phyloP scores from a whole-genome alignment of 2,329 filamentous ascomycete species.

The Atkinsonella texensis region DNA sequence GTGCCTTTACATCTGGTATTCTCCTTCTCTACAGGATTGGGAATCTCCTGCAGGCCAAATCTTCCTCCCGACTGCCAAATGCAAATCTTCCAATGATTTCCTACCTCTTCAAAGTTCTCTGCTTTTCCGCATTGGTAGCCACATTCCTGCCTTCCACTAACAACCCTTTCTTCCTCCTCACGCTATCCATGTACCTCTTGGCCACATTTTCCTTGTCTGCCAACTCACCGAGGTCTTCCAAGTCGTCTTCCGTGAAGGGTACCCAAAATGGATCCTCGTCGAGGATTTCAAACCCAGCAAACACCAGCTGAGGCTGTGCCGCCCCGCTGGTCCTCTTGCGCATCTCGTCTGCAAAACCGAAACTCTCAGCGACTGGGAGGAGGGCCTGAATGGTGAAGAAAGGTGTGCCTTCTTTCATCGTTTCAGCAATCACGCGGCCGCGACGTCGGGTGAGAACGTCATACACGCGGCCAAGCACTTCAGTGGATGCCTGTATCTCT shows the following conservation, averaged over 20 bases:
- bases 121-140: slow-evolving; percentile 87
- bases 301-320: slow-evolving; percentile 85
- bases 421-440: slow-evolving; percentile 78
- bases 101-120: slow-evolving; percentile 54
- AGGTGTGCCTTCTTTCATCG: slow-evolving; percentile 86
- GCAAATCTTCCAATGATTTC: not conserved
- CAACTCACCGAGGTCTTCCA: slow-evolving; percentile 90
- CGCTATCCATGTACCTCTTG: slow-evolving; percentile 87
- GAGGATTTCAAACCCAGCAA: slow-evolving; percentile 82
- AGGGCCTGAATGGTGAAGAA: slow-evolving; percentile 90
- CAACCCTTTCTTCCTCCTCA: slow-evolving; percentile 77
- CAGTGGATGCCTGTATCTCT: slow-evolving; percentile 92
- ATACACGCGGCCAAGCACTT: slow-evolving; percentile 91
- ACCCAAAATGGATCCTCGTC: slow-evolving; percentile 98
- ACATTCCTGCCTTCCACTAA: slow-evolving; percentile 67
- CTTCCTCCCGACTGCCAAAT: not conserved
- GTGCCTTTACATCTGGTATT: not conserved
- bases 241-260: slow-evolving; percentile 86
- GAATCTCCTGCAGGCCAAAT: not conserved
- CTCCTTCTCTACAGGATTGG: not conserved
- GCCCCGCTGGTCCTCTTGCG: slow-evolving; percentile 84
- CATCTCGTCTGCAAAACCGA: slow-evolving; percentile 94
- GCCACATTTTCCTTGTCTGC: slow-evolving; percentile 93
- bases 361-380: slow-evolving; percentile 86
- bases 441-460: slow-evolving; percentile 92